Conservation (phyloP, 768 basidiomycete species). For the Chalciporus piperatus region DNA sequence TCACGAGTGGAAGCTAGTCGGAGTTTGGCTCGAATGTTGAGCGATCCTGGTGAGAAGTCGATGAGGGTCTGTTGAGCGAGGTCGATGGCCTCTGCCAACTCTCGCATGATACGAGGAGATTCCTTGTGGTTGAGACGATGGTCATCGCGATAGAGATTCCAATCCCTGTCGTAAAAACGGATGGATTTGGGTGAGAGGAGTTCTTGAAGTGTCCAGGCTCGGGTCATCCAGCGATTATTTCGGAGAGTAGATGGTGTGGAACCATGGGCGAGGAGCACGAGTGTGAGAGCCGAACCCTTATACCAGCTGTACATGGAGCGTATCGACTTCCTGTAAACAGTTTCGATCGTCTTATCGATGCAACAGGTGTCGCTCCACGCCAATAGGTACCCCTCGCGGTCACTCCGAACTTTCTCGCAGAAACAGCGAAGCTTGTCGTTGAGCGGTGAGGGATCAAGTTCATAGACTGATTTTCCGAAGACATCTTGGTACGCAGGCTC, state of each 20-base stretch:
- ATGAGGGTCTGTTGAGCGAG: neutral
- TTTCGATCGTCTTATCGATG: constrained; percentile 2
- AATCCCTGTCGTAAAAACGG: constrained; percentile 10
- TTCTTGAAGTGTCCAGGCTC: constrained; percentile 15
- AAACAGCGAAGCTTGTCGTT: constrained; percentile 12
- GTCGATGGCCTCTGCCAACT: neutral
- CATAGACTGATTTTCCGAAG: neutral
- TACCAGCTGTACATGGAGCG: constrained; percentile 17
- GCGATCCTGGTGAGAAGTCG: neutral
- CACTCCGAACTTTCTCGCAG: constrained; percentile 5
- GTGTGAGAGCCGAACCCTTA: constrained; percentile 4
- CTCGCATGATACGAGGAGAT: neutral
- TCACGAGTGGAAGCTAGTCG: constrained; percentile 11
- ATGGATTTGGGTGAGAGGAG: constrained; percentile 10
- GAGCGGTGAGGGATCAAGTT: neutral
- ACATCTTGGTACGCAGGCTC: constrained; percentile 11
- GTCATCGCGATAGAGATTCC: constrained; percentile 2
- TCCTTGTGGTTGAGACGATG: constrained; percentile 4
- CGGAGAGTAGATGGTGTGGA: neutral
- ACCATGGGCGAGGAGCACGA: constrained; percentile 11
- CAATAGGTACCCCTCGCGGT: constrained; percentile 3
- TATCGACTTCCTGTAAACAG: constrained; percentile 4
- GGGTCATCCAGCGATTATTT: constrained; percentile 16
- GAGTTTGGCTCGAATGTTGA: constrained; percentile 9
- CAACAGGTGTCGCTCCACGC: constrained; percentile 12